Evolutionary conservation across 169 alveolate species (phyloP).

Genomic region (Plasmodium reichenowi): DNA sequence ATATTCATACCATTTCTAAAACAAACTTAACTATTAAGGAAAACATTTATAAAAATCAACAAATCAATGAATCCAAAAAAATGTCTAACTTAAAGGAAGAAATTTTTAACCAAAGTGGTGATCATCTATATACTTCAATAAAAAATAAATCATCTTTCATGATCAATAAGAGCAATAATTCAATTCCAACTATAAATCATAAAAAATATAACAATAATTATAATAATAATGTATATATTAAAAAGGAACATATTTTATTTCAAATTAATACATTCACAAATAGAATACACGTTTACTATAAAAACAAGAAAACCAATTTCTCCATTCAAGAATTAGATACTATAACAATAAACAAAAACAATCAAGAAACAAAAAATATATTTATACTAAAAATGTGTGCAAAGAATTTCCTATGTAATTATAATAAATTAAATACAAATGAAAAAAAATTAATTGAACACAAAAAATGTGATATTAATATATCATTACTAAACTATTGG

Average conservation of each 20-base stretch:
- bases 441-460: slow-evolving; percentile 54
- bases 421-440: slow-evolving; percentile 33
- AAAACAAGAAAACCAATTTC: slow-evolving; percentile 48
- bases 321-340: slow-evolving; percentile 17
- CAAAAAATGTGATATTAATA: slow-evolving; percentile 51
- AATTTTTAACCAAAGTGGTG: background rate
- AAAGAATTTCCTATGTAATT: slow-evolving; percentile 22
- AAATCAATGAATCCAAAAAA: background rate
- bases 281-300: slow-evolving; percentile 34
- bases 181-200: background rate
- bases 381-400: slow-evolving; percentile 30
- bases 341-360: background rate
- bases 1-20: too few relatives aligned
- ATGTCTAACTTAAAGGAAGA: background rate
- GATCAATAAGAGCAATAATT: background rate
- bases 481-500: slow-evolving; percentile 8
- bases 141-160: background rate
- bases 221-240: background rate
- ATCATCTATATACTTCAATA: background rate
- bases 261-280: slow-evolving; percentile 56
- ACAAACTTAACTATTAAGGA: too few relatives aligned
- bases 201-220: background rate
- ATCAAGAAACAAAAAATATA: background rate
- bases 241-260: slow-evolving; percentile 15
- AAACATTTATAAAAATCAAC: background rate